Conservation (phyloP, 2,329 filamentous ascomycete genomes). For the Neonectria ditissima region DNA sequence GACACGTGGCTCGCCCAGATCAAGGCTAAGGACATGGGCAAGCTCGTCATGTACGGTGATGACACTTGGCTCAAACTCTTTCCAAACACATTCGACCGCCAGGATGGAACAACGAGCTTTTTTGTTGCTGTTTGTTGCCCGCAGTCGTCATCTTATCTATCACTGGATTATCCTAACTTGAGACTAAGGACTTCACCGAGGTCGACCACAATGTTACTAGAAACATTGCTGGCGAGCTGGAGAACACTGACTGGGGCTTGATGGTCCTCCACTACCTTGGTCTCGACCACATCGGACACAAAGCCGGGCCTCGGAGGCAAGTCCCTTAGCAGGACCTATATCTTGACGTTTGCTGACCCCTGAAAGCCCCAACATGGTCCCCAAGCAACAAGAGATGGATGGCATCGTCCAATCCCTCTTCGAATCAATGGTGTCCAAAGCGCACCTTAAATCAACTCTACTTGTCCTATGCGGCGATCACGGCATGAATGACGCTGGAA, state of each 20-base stretch:
- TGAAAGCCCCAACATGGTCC: constrained; percentile 84
- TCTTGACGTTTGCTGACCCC: constrained; percentile 12
- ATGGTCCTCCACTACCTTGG: constrained; percentile 97
- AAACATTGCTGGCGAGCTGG: constrained; percentile 82
- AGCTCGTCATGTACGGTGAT: constrained; percentile 94
- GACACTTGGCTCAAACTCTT: constrained; percentile 99
- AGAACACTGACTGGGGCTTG: constrained; percentile 85
- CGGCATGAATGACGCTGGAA: constrained; percentile 99
- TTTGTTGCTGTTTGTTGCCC: constrained; percentile 87
- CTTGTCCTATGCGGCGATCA: constrained; percentile 93
- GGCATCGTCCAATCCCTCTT: constrained; percentile 81
- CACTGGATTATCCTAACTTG: constrained; percentile 9
- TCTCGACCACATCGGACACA: constrained; percentile 97
- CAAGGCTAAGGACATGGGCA: constrained; percentile 76
- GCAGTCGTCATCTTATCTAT: not conserved
- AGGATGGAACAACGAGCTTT: constrained; percentile 96
- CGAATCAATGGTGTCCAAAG: constrained; percentile 75
- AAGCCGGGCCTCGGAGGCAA: constrained; percentile 86
- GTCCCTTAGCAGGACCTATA: not conserved
- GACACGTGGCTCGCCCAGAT: constrained; percentile 98
- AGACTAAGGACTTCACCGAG: constrained; percentile 89
- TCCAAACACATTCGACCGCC: constrained; percentile 84
- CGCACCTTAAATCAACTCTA: constrained; percentile 81
- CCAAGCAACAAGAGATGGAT: constrained; percentile 96
- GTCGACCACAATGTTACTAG: constrained; percentile 98